Evolutionary conservation across 805 yeast species (phyloP), one percentile per base, ranked within the genome.

Genomic region (Lachancea sp.): DNA sequence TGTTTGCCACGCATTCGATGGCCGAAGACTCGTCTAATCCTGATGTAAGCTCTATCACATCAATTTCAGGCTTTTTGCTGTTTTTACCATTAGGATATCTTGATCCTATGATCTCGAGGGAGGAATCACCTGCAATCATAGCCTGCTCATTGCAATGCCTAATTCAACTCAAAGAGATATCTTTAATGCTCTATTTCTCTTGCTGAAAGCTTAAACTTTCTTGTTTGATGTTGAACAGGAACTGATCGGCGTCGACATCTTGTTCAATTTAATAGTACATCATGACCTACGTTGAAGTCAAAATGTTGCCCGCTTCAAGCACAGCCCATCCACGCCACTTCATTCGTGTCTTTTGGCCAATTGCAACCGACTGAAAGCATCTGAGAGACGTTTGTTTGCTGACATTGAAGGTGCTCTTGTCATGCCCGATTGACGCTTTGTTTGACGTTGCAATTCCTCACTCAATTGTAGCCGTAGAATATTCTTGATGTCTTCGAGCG

Each of bases 401-500:
- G 66, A 57, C 39, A 54, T 50, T 1, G 59, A 48, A 15, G 51
- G 42, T 2, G 48, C 49, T 31, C 56, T 51, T 6, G 52, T 45
- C 8, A 42, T 41, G 5, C 51, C 46, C 19, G 54, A 49, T 17
- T 51, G 41, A 40, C 57, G 46, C 35, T 49, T 52, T 7, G 48
- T 41, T 44, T 56, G 63, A 17, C 54, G 51, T 3, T 51, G 49
- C 11, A 60, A 26, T 15, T 60, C 61, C 30, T 62, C 66, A 41
- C 66, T 62, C 31, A 60, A 57, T 32, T 54, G 61, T 27, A 63
- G 42, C 46, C 65, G 53, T 27, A 63, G n/a, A 8, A 60, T 53
- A 18, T 50, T 57, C 41, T 58, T 60, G 25, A 62, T 42, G 36
- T 59, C 61, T 17, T 48, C 52, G 12, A 41, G 36, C 2, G 56